Evolutionary conservation across 1,139 yeast genomes (phyloP), one percentile per base, ranked within the genome.

Genomic region (Scheffersomyces titani): DNA sequence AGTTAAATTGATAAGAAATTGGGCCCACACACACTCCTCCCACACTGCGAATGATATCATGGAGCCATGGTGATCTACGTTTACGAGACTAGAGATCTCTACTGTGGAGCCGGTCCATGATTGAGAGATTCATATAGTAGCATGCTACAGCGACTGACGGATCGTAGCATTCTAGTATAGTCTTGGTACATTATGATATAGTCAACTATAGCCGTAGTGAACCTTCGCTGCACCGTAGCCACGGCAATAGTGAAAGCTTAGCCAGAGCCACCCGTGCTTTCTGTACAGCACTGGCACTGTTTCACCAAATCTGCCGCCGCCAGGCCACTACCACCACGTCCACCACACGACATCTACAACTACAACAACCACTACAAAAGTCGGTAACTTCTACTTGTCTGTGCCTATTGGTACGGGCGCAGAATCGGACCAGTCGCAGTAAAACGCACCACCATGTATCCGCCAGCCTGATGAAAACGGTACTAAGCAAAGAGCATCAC

Each of bases 1-100:
- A 46, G 49, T 46, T 46, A 19, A 46, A 46, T 46, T 46, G 49
- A 46, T 46, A 46, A 46, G 49, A 46, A 46, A 46, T 46, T 46
- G 49, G 40, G 49, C 49, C 20, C 49, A 46, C 49, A 46, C 49
- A 46, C 49, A 46, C 49, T 19, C 40, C 40, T 30, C 13, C 40
- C 40, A 30, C 40, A 30, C 40, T 30, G 40, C 40, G 40, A 16
- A 30, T 30, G 40, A 11, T 30, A 30, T 30, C 40, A 30, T 11
- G 40, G 40, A 30, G 40, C 40, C 40, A 30, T 30, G 40, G 40
- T 30, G 40, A 30, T 30, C 40, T 30, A 30, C 40, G 40, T 11
- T 30, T 9, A 30, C 40, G 40, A 30, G 40, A 30, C 16, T 11
- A 30, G 40, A 30, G 40, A 30, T 30, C 40, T 30, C 40, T 4